A percentile compares a stretch with the other conserved stretches of the same genome.
Evolutionary conservation across 1,284 basidiomycete genomes (phyloP).

Genomic region (Cystobasidium pallidum): DNA sequence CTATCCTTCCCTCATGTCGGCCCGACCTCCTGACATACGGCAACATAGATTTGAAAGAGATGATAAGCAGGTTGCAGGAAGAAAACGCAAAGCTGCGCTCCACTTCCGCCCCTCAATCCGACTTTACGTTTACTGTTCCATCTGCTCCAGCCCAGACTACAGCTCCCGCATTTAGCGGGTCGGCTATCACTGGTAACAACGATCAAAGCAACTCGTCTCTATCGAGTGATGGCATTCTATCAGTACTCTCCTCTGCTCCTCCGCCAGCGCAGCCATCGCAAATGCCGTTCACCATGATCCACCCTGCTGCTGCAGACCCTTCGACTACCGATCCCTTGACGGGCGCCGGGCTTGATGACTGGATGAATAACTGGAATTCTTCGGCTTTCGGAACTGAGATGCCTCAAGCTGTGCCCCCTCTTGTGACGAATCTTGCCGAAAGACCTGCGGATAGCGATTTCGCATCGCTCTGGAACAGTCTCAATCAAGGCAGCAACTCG

Average conservation of each 20-base stretch:
- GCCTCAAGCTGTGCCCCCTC: slow-evolving; percentile 34
- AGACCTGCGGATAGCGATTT: slow-evolving; percentile 18
- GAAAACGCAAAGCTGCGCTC: slow-evolving; percentile 32
- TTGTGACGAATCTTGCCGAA: slow-evolving; percentile 20
- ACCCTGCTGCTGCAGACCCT: not conserved
- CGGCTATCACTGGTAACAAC: not conserved
- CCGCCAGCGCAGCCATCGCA: slow-evolving; percentile 12
- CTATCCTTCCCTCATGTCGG: not conserved
- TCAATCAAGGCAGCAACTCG: slow-evolving; percentile 10
- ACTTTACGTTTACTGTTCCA: slow-evolving; percentile 32
- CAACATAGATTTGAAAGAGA: slow-evolving; percentile 28
- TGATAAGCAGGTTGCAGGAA: slow-evolving; percentile 30
- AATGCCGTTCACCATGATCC: slow-evolving; percentile 36
- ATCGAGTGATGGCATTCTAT: slow-evolving; percentile 15
- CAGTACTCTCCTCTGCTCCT: slow-evolving; percentile 26
- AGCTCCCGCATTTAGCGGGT: not conserved
- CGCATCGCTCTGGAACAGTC: slow-evolving; percentile 22
- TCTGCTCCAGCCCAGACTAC: slow-evolving; percentile 1
- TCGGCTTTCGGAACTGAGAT: slow-evolving; percentile 42
- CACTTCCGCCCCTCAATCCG: slow-evolving; percentile 20
- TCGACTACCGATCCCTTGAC: not conserved
- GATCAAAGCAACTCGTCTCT: not conserved
- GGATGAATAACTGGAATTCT: slow-evolving; percentile 35
- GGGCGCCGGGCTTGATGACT: slow-evolving; percentile 9
- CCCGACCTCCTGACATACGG: not conserved